These are phyloP conservation scores for Claviceps monticola DNA, from an alignment of 2,329 filamentous ascomycete species.

Conservation along the genomic window DNA sequence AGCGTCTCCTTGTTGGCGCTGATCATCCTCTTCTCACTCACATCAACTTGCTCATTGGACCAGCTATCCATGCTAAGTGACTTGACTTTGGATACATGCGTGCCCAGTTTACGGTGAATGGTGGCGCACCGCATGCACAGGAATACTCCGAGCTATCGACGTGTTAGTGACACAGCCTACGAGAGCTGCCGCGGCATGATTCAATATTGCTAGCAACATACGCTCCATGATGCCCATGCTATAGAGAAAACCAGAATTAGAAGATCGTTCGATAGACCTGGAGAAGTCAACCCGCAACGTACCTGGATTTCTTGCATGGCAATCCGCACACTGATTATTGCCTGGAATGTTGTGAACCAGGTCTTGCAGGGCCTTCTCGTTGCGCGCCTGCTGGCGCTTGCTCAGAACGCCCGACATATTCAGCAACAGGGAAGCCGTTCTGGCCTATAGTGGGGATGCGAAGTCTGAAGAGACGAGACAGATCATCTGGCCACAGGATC, in stretches of 20 bases:
- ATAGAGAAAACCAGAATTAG: slow-evolving; percentile 16
- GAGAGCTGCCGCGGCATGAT: background rate
- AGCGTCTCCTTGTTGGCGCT: background rate
- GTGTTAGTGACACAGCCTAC: slow-evolving; percentile 2
- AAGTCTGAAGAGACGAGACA: background rate
- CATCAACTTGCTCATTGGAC: slow-evolving; percentile 91
- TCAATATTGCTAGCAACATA: slow-evolving; percentile 25
- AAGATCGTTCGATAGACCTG: slow-evolving; percentile 1
- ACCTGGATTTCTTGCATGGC: slow-evolving; percentile 84
- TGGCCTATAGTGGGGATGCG: background rate
- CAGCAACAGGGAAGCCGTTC: background rate
- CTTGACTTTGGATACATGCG: slow-evolving; percentile 97
- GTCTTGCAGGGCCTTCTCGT: slow-evolving; percentile 83
- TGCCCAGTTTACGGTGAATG: slow-evolving; percentile 90
- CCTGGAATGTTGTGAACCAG: slow-evolving; percentile 71
- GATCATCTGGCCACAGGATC: background rate
- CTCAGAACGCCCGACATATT: slow-evolving; percentile 62
- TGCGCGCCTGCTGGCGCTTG: slow-evolving; percentile 96
- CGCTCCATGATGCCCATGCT: slow-evolving; percentile 97
- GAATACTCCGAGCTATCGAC: slow-evolving; percentile 73
- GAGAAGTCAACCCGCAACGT: slow-evolving; percentile 18
- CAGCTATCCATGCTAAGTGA: slow-evolving; percentile 97
- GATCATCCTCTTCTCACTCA: slow-evolving; percentile 27
- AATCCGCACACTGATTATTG: slow-evolving; percentile 91
- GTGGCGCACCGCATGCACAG: slow-evolving; percentile 95